Conservation (phyloP, 257 asterid species). For the Paulownia fortunei region DNA sequence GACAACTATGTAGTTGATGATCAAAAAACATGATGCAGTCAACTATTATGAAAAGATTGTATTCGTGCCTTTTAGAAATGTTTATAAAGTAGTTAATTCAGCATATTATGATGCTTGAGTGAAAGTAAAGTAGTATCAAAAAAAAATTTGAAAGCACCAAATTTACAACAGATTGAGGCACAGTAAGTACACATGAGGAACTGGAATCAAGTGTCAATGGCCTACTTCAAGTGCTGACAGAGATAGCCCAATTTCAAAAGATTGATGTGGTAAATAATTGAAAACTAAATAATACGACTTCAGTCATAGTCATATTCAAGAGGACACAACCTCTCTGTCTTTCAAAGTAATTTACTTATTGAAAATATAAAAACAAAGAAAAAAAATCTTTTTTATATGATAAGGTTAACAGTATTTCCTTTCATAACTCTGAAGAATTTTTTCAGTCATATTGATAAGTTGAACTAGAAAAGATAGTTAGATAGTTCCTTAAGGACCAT, state of each 20-base stretch:
- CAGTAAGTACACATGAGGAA: not conserved
- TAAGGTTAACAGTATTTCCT: not conserved
- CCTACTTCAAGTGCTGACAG: not conserved
- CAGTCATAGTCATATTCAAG: too few species aligned
- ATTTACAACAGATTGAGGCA: not conserved
- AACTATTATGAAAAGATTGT: not conserved
- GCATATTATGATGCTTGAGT: not conserved
- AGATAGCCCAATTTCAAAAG: not conserved
- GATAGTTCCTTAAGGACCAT: not conserved
- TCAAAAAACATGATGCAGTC: not conserved
- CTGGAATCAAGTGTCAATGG: not conserved
- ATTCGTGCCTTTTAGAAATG: not conserved
- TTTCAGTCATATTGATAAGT: not conserved
- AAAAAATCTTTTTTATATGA: not conserved
- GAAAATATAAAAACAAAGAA: too few species aligned
- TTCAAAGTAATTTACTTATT: too few species aligned
- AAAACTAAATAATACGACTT: too few species aligned
- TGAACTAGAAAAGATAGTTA: not conserved
- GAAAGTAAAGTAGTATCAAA: not conserved
- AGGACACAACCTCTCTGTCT: too few species aligned
- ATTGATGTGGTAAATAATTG: not conserved
- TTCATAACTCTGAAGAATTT: not conserved
- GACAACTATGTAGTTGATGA: too few species aligned
- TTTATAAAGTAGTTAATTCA: not conserved
- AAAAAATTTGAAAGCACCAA: not conserved